phyloP scores from a whole-genome alignment of 129 eudicot genomes.

The Flaveria brownii region DNA sequence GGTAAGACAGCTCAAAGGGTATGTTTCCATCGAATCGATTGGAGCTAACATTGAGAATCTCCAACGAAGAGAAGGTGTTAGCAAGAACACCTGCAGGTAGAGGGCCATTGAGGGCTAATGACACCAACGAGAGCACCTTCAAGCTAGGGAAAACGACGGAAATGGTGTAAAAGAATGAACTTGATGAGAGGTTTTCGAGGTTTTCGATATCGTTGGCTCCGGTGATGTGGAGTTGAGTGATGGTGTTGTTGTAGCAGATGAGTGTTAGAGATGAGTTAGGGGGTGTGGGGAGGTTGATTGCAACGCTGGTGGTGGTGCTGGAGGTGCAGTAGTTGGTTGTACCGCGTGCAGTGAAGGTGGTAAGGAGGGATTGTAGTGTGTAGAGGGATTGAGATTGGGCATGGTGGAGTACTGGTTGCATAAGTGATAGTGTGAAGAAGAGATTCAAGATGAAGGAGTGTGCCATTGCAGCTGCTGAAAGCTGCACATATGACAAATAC shows the following conservation, averaged over 20 bases:
- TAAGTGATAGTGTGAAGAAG: slow-evolving; percentile 34
- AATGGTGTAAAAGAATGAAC: slow-evolving; percentile 29
- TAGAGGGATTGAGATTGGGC: slow-evolving; percentile 28
- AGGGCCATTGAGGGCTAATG: slow-evolving; percentile 23
- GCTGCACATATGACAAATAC: slow-evolving; percentile 24
- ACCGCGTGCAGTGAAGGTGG: slow-evolving; percentile 36
- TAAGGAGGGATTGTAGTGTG: slow-evolving; percentile 30
- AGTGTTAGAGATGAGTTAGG: slow-evolving; percentile 42
- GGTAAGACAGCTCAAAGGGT: slow-evolving; percentile 48
- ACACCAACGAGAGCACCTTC: slow-evolving; percentile 25
- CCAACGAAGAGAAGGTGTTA: slow-evolving; percentile 43
- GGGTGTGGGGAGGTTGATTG: slow-evolving; percentile 35
- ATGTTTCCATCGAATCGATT: slow-evolving; percentile 53
- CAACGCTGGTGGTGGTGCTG: slow-evolving; percentile 29
- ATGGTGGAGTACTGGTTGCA: slow-evolving; percentile 14
- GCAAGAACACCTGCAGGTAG: slow-evolving; percentile 25
- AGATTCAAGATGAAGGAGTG: slow-evolving; percentile 16
- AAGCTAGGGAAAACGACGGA: slow-evolving; percentile 16
- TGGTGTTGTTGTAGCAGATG: slow-evolving; percentile 36
- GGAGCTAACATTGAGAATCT: slow-evolving; percentile 65
- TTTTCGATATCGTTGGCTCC: slow-evolving; percentile 4
- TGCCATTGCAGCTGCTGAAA: slow-evolving; percentile 35
- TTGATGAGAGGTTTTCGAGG: slow-evolving; percentile 20
- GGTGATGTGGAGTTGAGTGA: slow-evolving; percentile 40
- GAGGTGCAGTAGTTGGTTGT: slow-evolving; percentile 32